These are phyloP conservation scores for Endothia cerciana DNA, from an alignment of 2,329 filamentous ascomycete species.

Conservation along the genomic window DNA sequence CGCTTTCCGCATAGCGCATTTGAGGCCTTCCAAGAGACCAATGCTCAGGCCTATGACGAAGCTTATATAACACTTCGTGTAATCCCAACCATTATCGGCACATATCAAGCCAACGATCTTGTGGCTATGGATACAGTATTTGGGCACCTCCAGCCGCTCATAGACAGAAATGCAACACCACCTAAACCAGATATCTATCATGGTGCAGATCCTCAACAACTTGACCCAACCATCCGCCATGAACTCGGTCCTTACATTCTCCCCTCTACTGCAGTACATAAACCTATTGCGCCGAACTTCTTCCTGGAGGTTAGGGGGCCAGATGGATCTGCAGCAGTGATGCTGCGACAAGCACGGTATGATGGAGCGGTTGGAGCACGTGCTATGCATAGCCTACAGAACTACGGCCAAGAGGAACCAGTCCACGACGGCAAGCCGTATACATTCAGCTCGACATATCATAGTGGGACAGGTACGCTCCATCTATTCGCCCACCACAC, in stretches of 20 bases:
- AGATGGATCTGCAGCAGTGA: constrained; percentile 37
- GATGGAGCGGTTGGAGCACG: constrained; percentile 45
- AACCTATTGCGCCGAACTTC: constrained; percentile 45
- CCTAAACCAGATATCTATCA: constrained; percentile 41
- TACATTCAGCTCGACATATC: too few relatives aligned
- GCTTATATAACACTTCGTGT: constrained; percentile 38
- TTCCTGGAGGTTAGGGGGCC: constrained; percentile 46
- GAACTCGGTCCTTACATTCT: constrained; percentile 37
- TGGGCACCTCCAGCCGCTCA: too few relatives aligned
- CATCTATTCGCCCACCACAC: too few relatives aligned
- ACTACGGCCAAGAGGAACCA: too few relatives aligned
- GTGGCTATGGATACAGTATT: too few relatives aligned
- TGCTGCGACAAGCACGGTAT: constrained; percentile 38
- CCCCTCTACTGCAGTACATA: constrained; percentile 38
- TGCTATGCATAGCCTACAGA: too few relatives aligned
- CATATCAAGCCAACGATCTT: too few relatives aligned
- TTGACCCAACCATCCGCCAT: constrained; percentile 28
- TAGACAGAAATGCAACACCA: constrained; percentile 35
- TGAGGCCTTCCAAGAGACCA: constrained; percentile 35
- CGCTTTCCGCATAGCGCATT: constrained; percentile 38
- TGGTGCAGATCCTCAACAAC: constrained; percentile 33
- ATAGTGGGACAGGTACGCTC: too few relatives aligned
- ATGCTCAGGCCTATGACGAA: constrained; percentile 40
- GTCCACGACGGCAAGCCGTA: too few relatives aligned
- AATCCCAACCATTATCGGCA: constrained; percentile 39